A percentile compares a stretch with the other conserved stretches of the same genome.
These are phyloP conservation scores for Fagus crenata DNA, from an alignment of 306 rosid genomes.

Conservation along the genomic window DNA sequence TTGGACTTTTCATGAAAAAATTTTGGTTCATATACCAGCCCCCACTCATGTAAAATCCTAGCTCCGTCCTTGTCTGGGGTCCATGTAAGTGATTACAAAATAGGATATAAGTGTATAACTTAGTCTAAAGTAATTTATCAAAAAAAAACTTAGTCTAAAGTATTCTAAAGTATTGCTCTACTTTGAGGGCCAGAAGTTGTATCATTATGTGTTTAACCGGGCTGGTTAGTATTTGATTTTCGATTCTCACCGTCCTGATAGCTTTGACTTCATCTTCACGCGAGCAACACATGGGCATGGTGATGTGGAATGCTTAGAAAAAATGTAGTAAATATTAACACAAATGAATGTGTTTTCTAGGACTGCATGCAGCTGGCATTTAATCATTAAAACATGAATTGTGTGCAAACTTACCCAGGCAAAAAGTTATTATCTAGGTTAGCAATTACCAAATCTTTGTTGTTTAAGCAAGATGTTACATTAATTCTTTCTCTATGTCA, in stretches of 20 bases:
- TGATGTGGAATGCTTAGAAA: neutral
- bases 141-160: too few relatives aligned
- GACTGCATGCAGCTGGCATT: neutral
- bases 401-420: neutral
- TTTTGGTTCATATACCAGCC: too few relatives aligned
- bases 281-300: neutral
- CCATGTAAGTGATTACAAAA: too few relatives aligned
- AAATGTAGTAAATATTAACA: neutral
- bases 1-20: too few relatives aligned
- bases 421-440: neutral
- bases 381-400: slow-evolving; percentile 1
- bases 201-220: too few relatives aligned
- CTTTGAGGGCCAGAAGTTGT: too few relatives aligned
- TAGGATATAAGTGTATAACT: too few relatives aligned
- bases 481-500: neutral
- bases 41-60: too few relatives aligned
- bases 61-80: too few relatives aligned
- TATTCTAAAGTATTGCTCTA: too few relatives aligned
- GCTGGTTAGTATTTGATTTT: too few relatives aligned
- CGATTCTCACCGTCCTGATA: neutral
- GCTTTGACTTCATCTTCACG: neutral
- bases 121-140: too few relatives aligned
- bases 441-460: neutral
- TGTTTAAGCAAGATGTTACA: neutral
- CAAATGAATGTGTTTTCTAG: neutral